Evolutionary conservation across 805 yeast species (phyloP).

Genomic region (Myxozyma geophila): DNA sequence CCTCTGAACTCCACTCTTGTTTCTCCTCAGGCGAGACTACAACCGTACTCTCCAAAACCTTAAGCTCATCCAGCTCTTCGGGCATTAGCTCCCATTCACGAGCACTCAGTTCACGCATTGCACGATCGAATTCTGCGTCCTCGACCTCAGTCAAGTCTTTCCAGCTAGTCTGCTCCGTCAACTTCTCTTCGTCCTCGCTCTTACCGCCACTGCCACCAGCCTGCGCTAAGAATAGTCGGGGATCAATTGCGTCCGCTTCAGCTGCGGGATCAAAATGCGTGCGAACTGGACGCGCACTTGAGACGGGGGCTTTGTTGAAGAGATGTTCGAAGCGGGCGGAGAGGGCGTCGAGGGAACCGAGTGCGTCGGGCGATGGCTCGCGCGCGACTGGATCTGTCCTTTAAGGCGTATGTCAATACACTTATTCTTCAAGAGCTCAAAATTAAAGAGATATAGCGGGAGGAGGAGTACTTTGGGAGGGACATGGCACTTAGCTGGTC

Average conservation of each 20-base stretch:
- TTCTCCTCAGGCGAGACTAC: constrained; percentile 11
- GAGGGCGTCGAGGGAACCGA: constrained; percentile 31
- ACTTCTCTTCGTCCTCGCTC: neutral
- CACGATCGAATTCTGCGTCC: constrained; percentile 31
- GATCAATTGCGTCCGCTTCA: constrained; percentile 17
- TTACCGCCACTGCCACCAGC: neutral
- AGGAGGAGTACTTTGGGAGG: constrained; percentile 19
- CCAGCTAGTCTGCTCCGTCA: constrained; percentile 12
- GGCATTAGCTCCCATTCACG: constrained; percentile 31
- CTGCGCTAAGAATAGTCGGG: constrained; percentile 9
- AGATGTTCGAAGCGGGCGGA: constrained; percentile 28
- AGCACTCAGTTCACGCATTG: constrained; percentile 26
- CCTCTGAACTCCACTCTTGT: constrained; percentile 1
- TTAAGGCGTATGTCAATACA: neutral
- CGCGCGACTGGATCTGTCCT: constrained; percentile 7
- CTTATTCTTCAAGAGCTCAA: neutral
- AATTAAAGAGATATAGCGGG: neutral
- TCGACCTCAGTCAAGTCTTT: constrained; percentile 22
- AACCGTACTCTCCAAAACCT: constrained; percentile 24
- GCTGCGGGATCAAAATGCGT: neutral
- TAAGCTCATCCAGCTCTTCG: constrained; percentile 29
- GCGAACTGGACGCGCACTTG: constrained; percentile 7
- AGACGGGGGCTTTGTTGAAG: constrained; percentile 25
- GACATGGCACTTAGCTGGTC: constrained; percentile 15
- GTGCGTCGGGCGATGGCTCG: constrained; percentile 28